These are phyloP conservation scores for Hypoxylon sp. DNA, from an alignment of 2,329 filamentous ascomycete genomes.

Conservation along the genomic window DNA sequence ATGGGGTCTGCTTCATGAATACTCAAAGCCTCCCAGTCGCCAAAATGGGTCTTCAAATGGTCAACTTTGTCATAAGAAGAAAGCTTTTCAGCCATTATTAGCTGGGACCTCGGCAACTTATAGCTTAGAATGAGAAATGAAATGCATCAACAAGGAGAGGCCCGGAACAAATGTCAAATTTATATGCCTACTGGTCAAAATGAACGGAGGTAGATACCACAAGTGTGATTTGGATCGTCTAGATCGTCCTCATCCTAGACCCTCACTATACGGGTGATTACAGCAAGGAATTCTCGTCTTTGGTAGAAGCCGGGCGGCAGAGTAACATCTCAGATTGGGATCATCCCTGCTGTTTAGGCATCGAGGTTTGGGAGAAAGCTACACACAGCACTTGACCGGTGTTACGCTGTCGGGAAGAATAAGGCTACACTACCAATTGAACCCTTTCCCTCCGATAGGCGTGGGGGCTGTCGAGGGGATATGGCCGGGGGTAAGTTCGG, in stretches of 20 bases:
- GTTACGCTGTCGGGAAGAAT: constrained; percentile 37
- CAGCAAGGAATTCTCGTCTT: constrained; percentile 35
- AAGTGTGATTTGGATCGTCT: constrained; percentile 5
- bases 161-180: background rate
- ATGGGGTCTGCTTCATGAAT: constrained; percentile 16
- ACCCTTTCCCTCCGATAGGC: background rate
- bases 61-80: constrained; percentile 28
- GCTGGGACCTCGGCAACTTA: constrained; percentile 2
- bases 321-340: constrained; percentile 29
- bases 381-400: constrained; percentile 37
- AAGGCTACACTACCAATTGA: constrained; percentile 6
- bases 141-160: background rate
- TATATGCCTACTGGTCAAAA: background rate
- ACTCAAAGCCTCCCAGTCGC: constrained; percentile 25
- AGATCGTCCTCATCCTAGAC: constrained; percentile 8
- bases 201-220: background rate
- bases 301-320: constrained; percentile 38
- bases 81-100: constrained; percentile 30
- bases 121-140: background rate
- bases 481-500: background rate
- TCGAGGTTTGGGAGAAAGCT: constrained; percentile 38
- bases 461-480: background rate
- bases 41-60: constrained; percentile 21
- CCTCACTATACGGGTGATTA: constrained; percentile 32
- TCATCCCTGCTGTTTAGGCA: constrained; percentile 39